Evolutionary conservation across 495 filamentous ascomycete genomes (phyloP), one percentile per base, ranked within the genome.

Genomic region (Talaromyces wortmannii): DNA sequence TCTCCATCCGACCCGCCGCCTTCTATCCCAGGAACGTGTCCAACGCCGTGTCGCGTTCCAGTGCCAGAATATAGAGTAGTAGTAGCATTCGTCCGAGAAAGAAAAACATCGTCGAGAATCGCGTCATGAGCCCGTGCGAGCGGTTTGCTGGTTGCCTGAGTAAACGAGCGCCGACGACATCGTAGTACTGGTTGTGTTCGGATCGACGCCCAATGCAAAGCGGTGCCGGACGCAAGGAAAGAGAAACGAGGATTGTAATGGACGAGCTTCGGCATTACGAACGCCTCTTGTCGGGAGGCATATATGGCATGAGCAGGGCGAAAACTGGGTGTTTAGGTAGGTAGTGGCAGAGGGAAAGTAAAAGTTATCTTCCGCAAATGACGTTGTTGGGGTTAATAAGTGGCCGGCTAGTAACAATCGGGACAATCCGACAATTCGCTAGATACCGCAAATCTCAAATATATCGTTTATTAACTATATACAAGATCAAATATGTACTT

Each of bases 251-350:
- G 36, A 40, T 40, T 40, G 7, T 60, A 47, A 13, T 13, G 36
- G 13, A 62, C 61, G 51, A 68, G 63, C 59, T 69, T 73, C 55
- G 67, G 66, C 72, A 75, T 75, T 31, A 45, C 48, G 48, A 50
- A n/a, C 48, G 32, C 23, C 48, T 50, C 36, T 40, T 40, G 36
- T 40, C 36, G 8, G 36, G 36, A 40, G 36, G 36, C 36, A 40
- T 40, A 13, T 40, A 13, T 10, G 36, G 36, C 36, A 40, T 40
- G 36, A 10, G 36, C 13, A 40, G 36, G 36, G 36, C 36, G 36
- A 40, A 40, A 23, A 23, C 23, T 23, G 23, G 23, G 23, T 23
- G 23, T 23, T 23, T 1, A 23, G 23, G 23, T 23, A 23, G 23
- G 1, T n/a, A n/a, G n/a, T n/a, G n/a, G n/a, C n/a, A n/a, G 23